Conservation (phyloP, 1,284 basidiomycete genomes). For the Ceratorhiza oryzae-sativae region DNA sequence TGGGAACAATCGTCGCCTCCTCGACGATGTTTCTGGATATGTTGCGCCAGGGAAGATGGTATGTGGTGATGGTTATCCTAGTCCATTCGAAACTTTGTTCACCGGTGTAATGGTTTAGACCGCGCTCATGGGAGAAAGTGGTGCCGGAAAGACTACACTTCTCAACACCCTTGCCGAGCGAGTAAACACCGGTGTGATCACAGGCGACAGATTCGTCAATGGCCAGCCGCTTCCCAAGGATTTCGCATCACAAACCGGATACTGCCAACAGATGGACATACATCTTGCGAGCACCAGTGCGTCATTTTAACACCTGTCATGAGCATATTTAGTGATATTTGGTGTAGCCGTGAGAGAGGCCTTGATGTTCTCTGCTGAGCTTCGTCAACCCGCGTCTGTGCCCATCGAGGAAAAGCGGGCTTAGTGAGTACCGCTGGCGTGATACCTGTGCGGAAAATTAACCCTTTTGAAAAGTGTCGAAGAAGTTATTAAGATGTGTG, state of each 20-base stretch:
- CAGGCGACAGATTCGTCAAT: slow-evolving; percentile 80
- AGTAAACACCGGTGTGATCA: slow-evolving; percentile 79
- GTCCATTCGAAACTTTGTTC: slow-evolving; percentile 12
- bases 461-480: slow-evolving; percentile 71
- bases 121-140: slow-evolving; percentile 73
- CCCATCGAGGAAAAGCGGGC: slow-evolving; percentile 76
- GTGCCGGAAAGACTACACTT: slow-evolving; percentile 76
- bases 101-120: too few species aligned
- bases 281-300: slow-evolving; percentile 69
- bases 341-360: slow-evolving; percentile 76
- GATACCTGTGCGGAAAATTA: slow-evolving; percentile 41
- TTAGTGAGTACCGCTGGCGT: slow-evolving; percentile 64
- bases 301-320: not conserved
- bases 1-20: slow-evolving; percentile 64
- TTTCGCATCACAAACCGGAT: slow-evolving; percentile 79
- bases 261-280: slow-evolving; percentile 83
- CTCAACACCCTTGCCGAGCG: slow-evolving; percentile 86
- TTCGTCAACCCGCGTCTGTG: slow-evolving; percentile 77
- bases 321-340: slow-evolving; percentile 44
- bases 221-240: slow-evolving; percentile 73
- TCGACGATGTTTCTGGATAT: slow-evolving; percentile 84
- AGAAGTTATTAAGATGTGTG: slow-evolving; percentile 79
- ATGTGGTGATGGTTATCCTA: slow-evolving; percentile 49
- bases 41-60: slow-evolving; percentile 85
- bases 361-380: slow-evolving; percentile 78